phyloP scores from a whole-genome alignment of 78 protist species.

The Speleostelium caveatum region DNA sequence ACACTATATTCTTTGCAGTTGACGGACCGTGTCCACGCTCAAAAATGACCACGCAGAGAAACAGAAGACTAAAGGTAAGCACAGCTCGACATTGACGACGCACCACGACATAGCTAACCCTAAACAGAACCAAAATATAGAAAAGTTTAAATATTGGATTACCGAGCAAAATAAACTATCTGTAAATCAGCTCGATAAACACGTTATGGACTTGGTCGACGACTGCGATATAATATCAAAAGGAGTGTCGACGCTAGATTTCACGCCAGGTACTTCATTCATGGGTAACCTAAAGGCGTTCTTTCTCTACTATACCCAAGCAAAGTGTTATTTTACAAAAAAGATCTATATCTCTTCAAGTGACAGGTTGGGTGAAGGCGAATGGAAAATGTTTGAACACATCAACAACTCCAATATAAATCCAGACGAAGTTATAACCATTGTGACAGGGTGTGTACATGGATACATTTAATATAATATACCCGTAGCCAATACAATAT shows the following conservation, averaged over 20 bases:
- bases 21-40: slow-evolving; percentile 69
- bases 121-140: not conserved
- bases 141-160: slow-evolving; percentile 4
- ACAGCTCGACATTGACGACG: not conserved
- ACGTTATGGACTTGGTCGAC: not conserved
- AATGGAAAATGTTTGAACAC: slow-evolving; percentile 54
- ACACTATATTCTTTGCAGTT: slow-evolving; percentile 9
- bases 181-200: not conserved
- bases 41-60: slow-evolving; percentile 28
- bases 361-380: slow-evolving; percentile 49
- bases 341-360: not conserved
- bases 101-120: not conserved
- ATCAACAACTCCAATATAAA: slow-evolving; percentile 1
- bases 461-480: too few species aligned
- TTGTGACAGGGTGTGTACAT: slow-evolving; percentile 3
- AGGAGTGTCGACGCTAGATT: not conserved
- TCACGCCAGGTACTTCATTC: slow-evolving; percentile 53
- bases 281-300: slow-evolving; percentile 6
- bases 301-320: slow-evolving; percentile 7
- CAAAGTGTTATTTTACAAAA: not conserved
- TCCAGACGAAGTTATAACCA: not conserved
- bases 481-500: too few species aligned
- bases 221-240: not conserved
- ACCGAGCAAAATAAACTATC: not conserved
- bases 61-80: slow-evolving; percentile 33